Base-by-base conservation (phyloP, 2,329 filamentous ascomycete species). In the Cladosporium oxysporum region DNA sequence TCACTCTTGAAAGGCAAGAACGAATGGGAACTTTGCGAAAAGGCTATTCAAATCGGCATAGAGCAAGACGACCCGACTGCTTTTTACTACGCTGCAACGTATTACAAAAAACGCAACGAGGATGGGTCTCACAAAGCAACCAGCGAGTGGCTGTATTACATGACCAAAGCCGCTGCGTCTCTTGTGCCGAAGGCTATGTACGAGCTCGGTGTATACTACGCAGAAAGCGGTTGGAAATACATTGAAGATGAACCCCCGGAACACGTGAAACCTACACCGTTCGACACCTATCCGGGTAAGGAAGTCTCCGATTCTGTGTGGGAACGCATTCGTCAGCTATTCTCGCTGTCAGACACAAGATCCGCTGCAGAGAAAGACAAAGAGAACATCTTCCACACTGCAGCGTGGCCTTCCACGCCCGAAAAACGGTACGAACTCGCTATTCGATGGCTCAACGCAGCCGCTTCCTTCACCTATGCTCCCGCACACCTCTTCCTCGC, bases 81-180 rank as follows among this genome's bases (percentile, higher is more conserved):
- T 0, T 80, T 76, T 68, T 79, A 76, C 64, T 72, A 77, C 55
- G 76, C 78, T 10, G 74, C 79, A 1, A 66, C 69, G 5, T 66
- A 67, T 50, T 68, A 67, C 52, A 67, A 70, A 29, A 71, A 75
- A 26, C 66, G 69, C 16, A 61, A 69, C 16, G 41, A 53, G 18
- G 61, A 71, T 41, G 65, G 69, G 5, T 68, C 71, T 18, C 69
- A 74, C 2, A 67, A 68, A 31, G 66, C 69, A 29, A 78, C 73
- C 18, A 70, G 70, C 35, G 70, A 74, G 2, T 83, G 81, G 81
- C 71, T 83, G 10, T 76, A 76, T 65, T 77, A 79, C 67, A 78
- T 78, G 62, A 82, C 74, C 37, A 83, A 82, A 74, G 80, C 81
- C 2, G 81, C 81, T 3, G 76, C 77, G 12, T 77, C 77, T 6